A percentile compares a stretch with the other conserved stretches of the same genome.
These are phyloP conservation scores for Casuarina glauca DNA, from an alignment of 306 rosid genomes.

Conservation along the genomic window DNA sequence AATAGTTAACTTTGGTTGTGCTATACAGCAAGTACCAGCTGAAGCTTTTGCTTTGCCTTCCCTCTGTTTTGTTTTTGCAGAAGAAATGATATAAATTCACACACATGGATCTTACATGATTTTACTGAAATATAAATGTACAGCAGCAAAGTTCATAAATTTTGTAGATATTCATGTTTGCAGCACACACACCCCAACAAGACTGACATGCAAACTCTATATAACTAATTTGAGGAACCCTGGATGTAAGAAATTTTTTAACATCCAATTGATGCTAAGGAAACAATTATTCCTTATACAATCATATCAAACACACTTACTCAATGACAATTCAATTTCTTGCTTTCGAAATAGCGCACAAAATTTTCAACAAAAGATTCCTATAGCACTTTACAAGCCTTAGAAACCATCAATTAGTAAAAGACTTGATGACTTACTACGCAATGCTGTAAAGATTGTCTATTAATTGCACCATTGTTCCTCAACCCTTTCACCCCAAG, in stretches of 20 bases:
- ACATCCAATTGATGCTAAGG: neutral
- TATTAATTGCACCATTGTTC: neutral
- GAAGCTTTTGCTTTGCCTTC: neutral
- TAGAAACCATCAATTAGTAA: neutral
- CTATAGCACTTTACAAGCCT: neutral
- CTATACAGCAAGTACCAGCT: neutral
- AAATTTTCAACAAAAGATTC: neutral
- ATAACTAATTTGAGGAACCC: neutral
- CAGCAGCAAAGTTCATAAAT: neutral
- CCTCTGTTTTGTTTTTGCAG: neutral
- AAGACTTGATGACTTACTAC: neutral
- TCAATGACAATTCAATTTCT: neutral
- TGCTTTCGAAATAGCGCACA: neutral
- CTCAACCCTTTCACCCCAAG: neutral
- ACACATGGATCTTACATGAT: neutral
- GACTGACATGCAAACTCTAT: too few relatives aligned
- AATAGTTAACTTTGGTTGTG: neutral
- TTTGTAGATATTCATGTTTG: neutral
- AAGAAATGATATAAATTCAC: neutral
- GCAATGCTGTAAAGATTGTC: neutral
- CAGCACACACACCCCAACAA: neutral
- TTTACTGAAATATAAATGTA: neutral
- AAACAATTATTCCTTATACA: neutral
- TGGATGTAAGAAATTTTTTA: neutral
- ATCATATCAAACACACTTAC: neutral